Evolutionary conservation across 345 rosid species (phyloP).

Genomic region (Litchi chinensis): DNA sequence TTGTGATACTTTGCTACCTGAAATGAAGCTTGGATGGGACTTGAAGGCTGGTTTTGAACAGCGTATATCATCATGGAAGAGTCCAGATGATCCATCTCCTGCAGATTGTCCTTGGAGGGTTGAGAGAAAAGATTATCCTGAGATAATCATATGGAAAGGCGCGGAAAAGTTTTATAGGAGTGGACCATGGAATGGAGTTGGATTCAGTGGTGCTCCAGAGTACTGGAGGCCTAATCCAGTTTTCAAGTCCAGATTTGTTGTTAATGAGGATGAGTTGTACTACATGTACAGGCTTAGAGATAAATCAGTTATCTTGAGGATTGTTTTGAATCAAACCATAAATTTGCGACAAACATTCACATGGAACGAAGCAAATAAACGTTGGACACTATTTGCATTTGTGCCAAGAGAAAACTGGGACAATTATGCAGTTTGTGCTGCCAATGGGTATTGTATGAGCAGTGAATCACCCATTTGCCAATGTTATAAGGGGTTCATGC

Average conservation of each 20-base stretch:
- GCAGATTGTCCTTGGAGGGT: conserved; percentile 40
- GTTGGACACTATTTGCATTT: conserved; percentile 37
- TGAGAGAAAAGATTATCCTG: conserved; percentile 38
- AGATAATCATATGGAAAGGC: conserved; percentile 30
- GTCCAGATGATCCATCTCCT: conserved; percentile 44
- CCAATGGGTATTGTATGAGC: conserved; percentile 35
- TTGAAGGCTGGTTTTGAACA: conserved; percentile 28
- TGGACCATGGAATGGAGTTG: conserved; percentile 55
- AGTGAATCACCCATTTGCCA: conserved; percentile 26
- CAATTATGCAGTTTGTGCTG: conserved; percentile 32
- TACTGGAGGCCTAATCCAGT: conserved; percentile 25
- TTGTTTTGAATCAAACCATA: conserved; percentile 28
- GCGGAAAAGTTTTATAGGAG: conserved; percentile 29
- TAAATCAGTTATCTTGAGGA: conserved; percentile 33
- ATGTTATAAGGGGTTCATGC: conserved; percentile 47
- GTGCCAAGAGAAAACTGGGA: conserved; percentile 53
- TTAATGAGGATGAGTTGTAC: conserved; percentile 32
- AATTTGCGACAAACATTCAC: conserved; percentile 31
- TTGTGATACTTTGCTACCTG: conserved; percentile 56
- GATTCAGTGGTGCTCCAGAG: conserved; percentile 52
- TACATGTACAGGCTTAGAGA: conserved; percentile 27
- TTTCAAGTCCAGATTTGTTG: conserved; percentile 32
- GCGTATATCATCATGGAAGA: conserved; percentile 46
- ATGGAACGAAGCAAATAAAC: conserved; percentile 40
- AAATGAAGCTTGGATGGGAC: conserved; percentile 59